Evolutionary conservation across 495 filamentous ascomycete species (phyloP).

Genomic region (Alectoria sarmentosa): DNA sequence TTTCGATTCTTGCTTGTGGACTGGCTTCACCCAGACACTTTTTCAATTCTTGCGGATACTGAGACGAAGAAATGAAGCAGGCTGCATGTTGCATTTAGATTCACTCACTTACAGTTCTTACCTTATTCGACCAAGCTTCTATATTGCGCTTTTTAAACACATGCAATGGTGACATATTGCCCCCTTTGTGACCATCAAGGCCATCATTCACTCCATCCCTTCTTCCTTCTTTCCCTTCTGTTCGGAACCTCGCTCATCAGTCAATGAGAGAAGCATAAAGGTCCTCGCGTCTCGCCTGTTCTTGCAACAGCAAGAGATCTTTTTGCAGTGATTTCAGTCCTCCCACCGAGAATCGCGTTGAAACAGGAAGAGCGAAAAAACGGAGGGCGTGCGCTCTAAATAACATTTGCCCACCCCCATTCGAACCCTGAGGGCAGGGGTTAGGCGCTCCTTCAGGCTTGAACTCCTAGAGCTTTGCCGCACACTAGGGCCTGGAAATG

Average conservation of each 20-base stretch:
- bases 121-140: background rate
- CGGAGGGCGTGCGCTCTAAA: no score
- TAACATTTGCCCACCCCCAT: no score
- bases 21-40: background rate
- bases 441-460: no score
- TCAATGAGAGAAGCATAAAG: no score
- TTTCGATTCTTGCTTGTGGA: slow-evolving; percentile 4
- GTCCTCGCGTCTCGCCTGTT: no score
- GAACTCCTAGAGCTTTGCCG: no score
- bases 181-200: background rate
- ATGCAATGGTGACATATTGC: background rate
- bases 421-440: no score
- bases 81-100: background rate
- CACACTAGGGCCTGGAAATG: no score
- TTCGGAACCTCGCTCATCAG: background rate
- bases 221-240: background rate
- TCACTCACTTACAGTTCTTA: background rate
- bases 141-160: background rate
- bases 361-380: no score
- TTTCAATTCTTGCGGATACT: background rate
- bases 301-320: no score
- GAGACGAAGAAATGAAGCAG: background rate
- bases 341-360: no score
- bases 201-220: background rate
- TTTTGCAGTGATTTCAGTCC: no score